Evolutionary conservation across 495 filamentous ascomycete genomes (phyloP), one percentile per base, ranked within the genome.

Genomic region (Delitschia confertaspora): DNA sequence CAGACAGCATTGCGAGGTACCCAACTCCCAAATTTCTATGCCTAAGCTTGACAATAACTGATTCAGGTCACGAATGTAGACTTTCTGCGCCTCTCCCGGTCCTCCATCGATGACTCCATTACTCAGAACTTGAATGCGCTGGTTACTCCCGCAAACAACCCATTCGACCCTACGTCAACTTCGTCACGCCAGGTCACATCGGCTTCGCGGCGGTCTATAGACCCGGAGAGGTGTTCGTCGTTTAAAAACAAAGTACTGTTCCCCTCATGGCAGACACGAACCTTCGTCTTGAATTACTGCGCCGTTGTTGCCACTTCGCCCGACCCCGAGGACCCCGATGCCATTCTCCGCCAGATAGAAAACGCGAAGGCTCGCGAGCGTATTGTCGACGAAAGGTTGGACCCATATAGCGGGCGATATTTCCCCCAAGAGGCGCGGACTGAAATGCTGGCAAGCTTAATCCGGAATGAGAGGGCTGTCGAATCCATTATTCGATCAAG

Each of bases 71-170:
- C 29, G 35, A 22, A 6, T 39, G 22, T 55, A 98, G 91, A 95
- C 59, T 98, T 98, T 64, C 76, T 98, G n/a, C 82, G 84, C 16
- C 50, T 93, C 45, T 95, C 91, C 4, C 76, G 91, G 42, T 71
- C 75, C 42, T 75, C 83, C 18, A 83, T 95, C 51, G 91, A 98
- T 60, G 91, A 98, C 59, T 83, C 83, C 11, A 95, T 98, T 53
- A 78, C 78, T 1, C 89, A 95, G 59, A 87, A 94, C 51, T 73
- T 98, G 30, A 98, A 98, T 66, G 85, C 87, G 2, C 72, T 98
- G 18, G 64, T 86, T 24, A 88, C 83, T 2, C 91, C 91, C 0
- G 68, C 84, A 11, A 68, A 57, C 19, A 60, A 65, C 16, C 75
- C 75, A 6, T 98, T 93, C 60, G 83, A 94, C 50, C 85, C 91